These are phyloP conservation scores for Cryphonectria naterciae DNA, from an alignment of 2,329 filamentous ascomycete genomes.

Conservation along the genomic window DNA sequence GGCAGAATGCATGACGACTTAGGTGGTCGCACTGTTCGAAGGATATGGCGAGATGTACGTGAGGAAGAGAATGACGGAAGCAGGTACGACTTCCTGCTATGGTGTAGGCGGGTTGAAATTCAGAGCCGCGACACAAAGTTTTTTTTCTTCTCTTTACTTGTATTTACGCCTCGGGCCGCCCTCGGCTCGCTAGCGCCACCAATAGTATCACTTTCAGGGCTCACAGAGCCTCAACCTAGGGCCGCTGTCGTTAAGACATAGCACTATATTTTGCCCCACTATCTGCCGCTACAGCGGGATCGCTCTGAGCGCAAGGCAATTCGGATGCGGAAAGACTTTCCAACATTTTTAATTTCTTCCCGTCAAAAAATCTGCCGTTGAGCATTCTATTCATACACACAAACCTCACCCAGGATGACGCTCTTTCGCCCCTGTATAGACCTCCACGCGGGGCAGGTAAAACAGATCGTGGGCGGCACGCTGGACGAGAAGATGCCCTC, in stretches of 20 bases:
- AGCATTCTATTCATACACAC: neutral
- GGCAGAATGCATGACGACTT: conserved; percentile 24
- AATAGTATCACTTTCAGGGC: neutral
- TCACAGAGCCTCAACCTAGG: conserved; percentile 2
- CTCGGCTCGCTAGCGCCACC: conserved; percentile 11
- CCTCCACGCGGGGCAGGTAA: conserved; percentile 94
- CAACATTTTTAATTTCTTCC: neutral
- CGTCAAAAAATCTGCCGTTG: neutral
- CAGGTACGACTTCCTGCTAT: neutral
- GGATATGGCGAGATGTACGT: neutral
- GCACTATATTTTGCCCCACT: neutral
- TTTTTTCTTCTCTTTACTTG: neutral
- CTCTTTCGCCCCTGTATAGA: conserved; percentile 96
- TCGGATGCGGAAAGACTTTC: conserved; percentile 8
- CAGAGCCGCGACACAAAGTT: neutral
- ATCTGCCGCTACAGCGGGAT: neutral
- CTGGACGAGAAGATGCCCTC: conserved; percentile 66
- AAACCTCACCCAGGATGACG: conserved; percentile 66
- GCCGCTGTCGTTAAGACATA: neutral
- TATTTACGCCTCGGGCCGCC: conserved; percentile 3
- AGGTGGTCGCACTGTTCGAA: conserved; percentile 15
- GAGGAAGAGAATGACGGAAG: neutral
- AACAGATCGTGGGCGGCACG: conserved; percentile 97
- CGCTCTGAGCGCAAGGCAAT: neutral
- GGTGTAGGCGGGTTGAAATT: neutral